Evolutionary conservation across 2,329 filamentous ascomycete genomes (phyloP).

Genomic region (Cadophora gregata): DNA sequence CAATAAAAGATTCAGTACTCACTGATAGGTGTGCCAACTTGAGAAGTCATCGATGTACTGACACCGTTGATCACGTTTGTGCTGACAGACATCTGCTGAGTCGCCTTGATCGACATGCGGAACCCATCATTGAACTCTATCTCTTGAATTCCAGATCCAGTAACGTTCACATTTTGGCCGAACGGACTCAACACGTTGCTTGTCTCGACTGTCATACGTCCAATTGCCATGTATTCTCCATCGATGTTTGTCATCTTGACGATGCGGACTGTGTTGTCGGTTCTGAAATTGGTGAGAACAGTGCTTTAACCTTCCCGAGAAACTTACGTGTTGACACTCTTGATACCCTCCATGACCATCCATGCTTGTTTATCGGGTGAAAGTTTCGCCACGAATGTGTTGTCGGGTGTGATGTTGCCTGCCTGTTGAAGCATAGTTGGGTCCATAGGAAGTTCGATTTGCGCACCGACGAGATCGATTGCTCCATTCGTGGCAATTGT

Average conservation of each 20-base stretch:
- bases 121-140: constrained; percentile 32
- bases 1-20: constrained; percentile 10
- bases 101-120: constrained; percentile 28
- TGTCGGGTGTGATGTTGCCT: constrained; percentile 25
- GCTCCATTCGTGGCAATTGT: constrained; percentile 30
- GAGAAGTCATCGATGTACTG: constrained; percentile 17
- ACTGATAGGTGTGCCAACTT: constrained; percentile 25
- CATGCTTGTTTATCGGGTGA: constrained; percentile 31
- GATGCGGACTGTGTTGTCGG: constrained; percentile 28
- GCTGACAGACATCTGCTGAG: constrained; percentile 27
- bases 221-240: constrained; percentile 31
- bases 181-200: constrained; percentile 30
- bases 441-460: constrained; percentile 30
- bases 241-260: constrained; percentile 29
- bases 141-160: constrained; percentile 31
- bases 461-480: constrained; percentile 31
- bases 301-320: background rate
- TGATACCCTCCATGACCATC: constrained; percentile 30
- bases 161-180: constrained; percentile 27
- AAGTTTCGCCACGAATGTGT: constrained; percentile 31
- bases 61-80: constrained; percentile 29
- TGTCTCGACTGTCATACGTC: constrained; percentile 28
- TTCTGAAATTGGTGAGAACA: constrained; percentile 7
- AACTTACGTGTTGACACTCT: constrained; percentile 33
- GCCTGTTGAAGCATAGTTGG: constrained; percentile 25